Base-by-base conservation (phyloP, 805 yeast genomes). In the Saccharomycopsis fermentans region DNA sequence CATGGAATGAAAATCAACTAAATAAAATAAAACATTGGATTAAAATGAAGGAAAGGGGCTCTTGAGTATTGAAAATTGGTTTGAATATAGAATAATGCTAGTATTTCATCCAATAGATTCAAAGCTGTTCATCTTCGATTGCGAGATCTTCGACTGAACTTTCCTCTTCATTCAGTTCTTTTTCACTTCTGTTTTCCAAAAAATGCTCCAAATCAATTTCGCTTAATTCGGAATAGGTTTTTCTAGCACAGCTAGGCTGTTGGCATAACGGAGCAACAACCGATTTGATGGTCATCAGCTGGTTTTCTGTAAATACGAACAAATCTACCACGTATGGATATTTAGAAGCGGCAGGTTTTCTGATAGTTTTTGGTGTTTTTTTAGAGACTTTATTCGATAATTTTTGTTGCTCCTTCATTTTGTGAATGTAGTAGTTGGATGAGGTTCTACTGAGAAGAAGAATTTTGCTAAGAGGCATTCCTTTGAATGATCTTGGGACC, bases 201-300 rank as follows among this genome's bases (percentile, higher is more conserved):
- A 16, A 14, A 21, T 43, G 27, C 17, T 43, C 26, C 50, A 43
- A 43, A 19, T 43, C 12, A 21, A 43, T 24, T 21, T 11, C 24
- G 16, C 6, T 9, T 43, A 43, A 21, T 21, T 43, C 50, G 14
- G 50, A 43, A 43, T 43, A 43, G 16, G 50, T 6, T 21, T 19
- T 16, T 43, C 50, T 43, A 21, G 50, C 50, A 43, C 50, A 43
- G 24, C 29, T 21, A 43, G 50, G 50, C 29, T 43, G 50, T 24
- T 43, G 50, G n/a, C 50, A 43, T 29, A 43, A 43, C 4, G 50
- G 50, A 43, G 50, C 50, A 21, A 43, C n/a, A 43, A 43, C 50
- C 6, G 50, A 24, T 24, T 21, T 43, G 16, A 16, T 19, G 11
- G 50, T 16, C 11, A 12, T 21, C 12, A 6, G 2, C 26, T 43